Conservation (phyloP, 140 eudicot genomes). For the Flaveria floridana region DNA sequence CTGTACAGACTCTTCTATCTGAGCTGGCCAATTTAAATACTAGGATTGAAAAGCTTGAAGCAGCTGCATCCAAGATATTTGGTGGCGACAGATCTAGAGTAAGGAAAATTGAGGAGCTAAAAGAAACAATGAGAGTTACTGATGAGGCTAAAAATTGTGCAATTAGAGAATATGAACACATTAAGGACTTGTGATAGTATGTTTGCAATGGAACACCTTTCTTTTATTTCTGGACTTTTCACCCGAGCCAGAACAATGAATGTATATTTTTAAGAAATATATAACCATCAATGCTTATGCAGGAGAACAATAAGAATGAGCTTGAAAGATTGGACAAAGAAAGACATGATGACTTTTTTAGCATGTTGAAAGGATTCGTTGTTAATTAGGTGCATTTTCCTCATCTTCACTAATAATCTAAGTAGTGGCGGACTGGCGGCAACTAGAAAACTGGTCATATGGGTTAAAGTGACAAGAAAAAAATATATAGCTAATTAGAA, state of each 20-base stretch:
- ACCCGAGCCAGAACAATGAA: neutral
- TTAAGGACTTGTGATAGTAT: slow-evolving; percentile 30
- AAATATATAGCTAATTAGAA: neutral
- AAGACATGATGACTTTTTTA: slow-evolving; percentile 10
- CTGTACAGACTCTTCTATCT: slow-evolving; percentile 87
- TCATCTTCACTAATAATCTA: neutral
- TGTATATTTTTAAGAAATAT: neutral
- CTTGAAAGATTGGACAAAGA: too few species aligned
- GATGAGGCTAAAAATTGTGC: slow-evolving; percentile 89
- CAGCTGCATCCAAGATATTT: slow-evolving; percentile 89
- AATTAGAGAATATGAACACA: slow-evolving; percentile 72
- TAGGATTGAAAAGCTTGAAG: slow-evolving; percentile 88
- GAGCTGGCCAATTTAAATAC: slow-evolving; percentile 64
- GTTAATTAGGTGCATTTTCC: slow-evolving; percentile 71
- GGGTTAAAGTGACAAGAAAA: neutral
- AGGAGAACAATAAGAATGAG: too few species aligned
- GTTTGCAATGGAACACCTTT: slow-evolving; percentile 11
- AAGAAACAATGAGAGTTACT: slow-evolving; percentile 71
- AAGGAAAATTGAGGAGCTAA: slow-evolving; percentile 78
- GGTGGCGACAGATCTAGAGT: slow-evolving; percentile 93
- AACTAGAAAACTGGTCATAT: neutral
- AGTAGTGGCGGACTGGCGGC: neutral
- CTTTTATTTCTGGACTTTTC: neutral
- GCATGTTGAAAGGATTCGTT: slow-evolving; percentile 89
- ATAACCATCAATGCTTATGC: too few species aligned